Conservation (phyloP, 306 rosid species). For the Medicago arabica region DNA sequence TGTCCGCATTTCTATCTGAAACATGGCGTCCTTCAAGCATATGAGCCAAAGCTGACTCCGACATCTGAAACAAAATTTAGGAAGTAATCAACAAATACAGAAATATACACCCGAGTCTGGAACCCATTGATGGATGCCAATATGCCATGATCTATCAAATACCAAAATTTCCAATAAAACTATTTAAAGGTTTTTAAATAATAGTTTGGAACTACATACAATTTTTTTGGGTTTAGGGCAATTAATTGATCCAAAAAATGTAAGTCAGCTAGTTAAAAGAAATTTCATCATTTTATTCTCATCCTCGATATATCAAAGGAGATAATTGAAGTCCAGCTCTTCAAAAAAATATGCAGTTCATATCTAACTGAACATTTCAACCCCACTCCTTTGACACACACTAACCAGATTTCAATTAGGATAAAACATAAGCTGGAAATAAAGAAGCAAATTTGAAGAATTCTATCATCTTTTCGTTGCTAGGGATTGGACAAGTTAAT, state of each 20-base stretch:
- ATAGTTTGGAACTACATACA: not conserved
- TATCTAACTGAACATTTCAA: slow-evolving; percentile 11
- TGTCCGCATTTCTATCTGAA: slow-evolving; percentile 54
- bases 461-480: not conserved
- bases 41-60: slow-evolving; percentile 76
- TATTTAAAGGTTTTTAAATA: slow-evolving; percentile 14
- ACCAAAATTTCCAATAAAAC: slow-evolving; percentile 25
- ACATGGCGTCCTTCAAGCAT: slow-evolving; percentile 89
- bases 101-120: slow-evolving; percentile 6
- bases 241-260: slow-evolving; percentile 25
- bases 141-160: not conserved
- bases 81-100: slow-evolving; percentile 29
- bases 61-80: slow-evolving; percentile 60
- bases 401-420: slow-evolving; percentile 23
- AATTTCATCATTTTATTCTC: slow-evolving; percentile 10
- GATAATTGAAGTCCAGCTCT: not conserved
- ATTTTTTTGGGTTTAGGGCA: not conserved
- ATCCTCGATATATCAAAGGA: not conserved
- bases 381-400: slow-evolving; percentile 18
- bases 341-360: slow-evolving; percentile 5
- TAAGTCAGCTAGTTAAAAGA: slow-evolving; percentile 13
- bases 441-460: slow-evolving; percentile 22
- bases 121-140: not conserved
- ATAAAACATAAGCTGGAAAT: slow-evolving; percentile 19
- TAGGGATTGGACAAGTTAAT: slow-evolving; percentile 2